These are phyloP conservation scores for Dacryopinax spathularia DNA, from an alignment of 768 basidiomycete genomes.

Conservation along the genomic window DNA sequence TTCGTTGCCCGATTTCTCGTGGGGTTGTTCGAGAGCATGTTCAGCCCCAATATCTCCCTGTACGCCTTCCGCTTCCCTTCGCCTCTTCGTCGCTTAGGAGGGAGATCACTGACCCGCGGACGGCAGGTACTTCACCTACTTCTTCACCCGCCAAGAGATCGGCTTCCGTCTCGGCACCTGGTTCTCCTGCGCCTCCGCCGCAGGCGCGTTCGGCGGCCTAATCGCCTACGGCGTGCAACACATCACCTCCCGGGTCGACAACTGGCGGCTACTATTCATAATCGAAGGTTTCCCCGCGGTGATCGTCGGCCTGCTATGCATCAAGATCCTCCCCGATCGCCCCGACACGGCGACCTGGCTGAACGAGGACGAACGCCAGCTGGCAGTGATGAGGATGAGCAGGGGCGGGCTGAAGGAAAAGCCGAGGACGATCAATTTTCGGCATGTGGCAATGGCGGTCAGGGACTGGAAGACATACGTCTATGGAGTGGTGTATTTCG, in stretches of 20 bases:
- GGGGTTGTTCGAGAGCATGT: conserved; percentile 64
- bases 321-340: conserved; percentile 49
- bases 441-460: conserved; percentile 48
- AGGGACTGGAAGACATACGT: conserved; percentile 61
- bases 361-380: conserved; percentile 31
- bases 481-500: conserved; percentile 64
- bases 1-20: conserved; percentile 45
- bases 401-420: conserved; percentile 50
- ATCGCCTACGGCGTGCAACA: conserved; percentile 69
- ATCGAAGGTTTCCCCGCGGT: conserved; percentile 60
- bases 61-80: conserved; percentile 35
- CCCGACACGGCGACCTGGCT: conserved; percentile 56
- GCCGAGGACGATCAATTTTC: conserved; percentile 48
- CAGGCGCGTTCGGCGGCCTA: conserved; percentile 71
- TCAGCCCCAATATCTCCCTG: conserved; percentile 61
- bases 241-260: conserved; percentile 21
- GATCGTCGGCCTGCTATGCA: conserved; percentile 42
- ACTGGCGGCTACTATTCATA: conserved; percentile 57
- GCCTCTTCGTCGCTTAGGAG: conserved; percentile 27
- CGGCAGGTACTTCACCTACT: conserved; percentile 37
- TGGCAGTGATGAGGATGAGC: conserved; percentile 55
- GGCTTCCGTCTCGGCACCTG: conserved; percentile 65
- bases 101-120: background rate
- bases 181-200: conserved; percentile 73
- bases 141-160: conserved; percentile 61